These are phyloP conservation scores for Plenodomus biglobosus DNA, from an alignment of 2,329 filamentous ascomycete species.

Conservation along the genomic window DNA sequence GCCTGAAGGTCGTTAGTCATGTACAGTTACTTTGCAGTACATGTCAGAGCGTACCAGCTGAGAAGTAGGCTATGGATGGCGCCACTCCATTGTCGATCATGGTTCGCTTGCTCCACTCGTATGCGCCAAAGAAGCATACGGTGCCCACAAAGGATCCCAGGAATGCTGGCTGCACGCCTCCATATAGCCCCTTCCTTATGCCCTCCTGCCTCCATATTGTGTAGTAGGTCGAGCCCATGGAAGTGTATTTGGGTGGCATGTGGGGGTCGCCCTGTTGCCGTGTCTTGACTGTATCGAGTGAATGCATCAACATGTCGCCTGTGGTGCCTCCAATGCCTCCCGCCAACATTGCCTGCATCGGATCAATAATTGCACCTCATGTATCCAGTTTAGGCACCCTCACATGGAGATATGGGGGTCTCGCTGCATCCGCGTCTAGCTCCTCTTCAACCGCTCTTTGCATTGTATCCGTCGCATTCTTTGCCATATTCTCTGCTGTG, in stretches of 20 bases:
- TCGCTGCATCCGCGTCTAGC: slow-evolving; percentile 47
- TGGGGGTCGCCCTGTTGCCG: slow-evolving; percentile 95
- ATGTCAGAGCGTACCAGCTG: slow-evolving; percentile 63
- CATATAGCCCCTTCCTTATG: slow-evolving; percentile 80
- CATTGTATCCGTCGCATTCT: slow-evolving; percentile 11
- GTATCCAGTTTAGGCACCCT: slow-evolving; percentile 15
- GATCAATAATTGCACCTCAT: slow-evolving; percentile 25
- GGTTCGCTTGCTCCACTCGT: slow-evolving; percentile 90
- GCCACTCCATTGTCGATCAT: slow-evolving; percentile 84
- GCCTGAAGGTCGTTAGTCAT: slow-evolving; percentile 53
- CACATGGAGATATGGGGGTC: slow-evolving; percentile 54
- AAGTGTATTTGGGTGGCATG: slow-evolving; percentile 88
- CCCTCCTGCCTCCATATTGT: slow-evolving; percentile 95
- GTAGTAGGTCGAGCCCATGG: slow-evolving; percentile 84
- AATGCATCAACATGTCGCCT: slow-evolving; percentile 98
- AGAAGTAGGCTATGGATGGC: slow-evolving; percentile 81
- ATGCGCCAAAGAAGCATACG: slow-evolving; percentile 91
- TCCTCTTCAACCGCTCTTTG: slow-evolving; percentile 23
- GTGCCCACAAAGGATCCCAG: slow-evolving; percentile 92
- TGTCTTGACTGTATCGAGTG: slow-evolving; percentile 96
- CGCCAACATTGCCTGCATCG: slow-evolving; percentile 81
- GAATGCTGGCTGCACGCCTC: slow-evolving; percentile 89
- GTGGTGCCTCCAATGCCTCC: slow-evolving; percentile 90
- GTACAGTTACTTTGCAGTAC: neutral
- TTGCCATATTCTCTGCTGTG: neutral